phyloP scores from a whole-genome alignment of 345 rosid genomes.

The Balakata baccata region DNA sequence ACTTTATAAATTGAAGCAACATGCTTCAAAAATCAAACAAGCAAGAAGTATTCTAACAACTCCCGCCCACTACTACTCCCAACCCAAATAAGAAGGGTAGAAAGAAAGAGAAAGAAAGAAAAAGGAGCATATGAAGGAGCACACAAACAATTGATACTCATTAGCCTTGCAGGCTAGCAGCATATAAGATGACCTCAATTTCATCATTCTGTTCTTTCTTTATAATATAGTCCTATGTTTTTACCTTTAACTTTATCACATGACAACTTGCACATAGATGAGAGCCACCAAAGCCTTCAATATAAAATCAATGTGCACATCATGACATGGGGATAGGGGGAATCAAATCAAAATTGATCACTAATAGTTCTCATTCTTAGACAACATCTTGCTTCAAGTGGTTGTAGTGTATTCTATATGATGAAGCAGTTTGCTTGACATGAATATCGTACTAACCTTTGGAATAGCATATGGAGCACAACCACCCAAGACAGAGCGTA shows the following conservation, averaged over 20 bases:
- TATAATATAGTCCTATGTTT: background rate
- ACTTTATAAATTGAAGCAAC: background rate
- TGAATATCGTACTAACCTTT: slow-evolving; percentile 54
- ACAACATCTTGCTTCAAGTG: background rate
- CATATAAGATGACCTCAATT: background rate
- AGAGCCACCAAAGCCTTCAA: background rate
- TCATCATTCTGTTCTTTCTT: background rate
- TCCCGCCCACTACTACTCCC: background rate
- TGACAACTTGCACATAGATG: background rate
- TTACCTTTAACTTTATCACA: background rate
- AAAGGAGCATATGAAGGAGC: background rate
- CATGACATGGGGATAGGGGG: background rate
- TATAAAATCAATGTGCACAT: background rate
- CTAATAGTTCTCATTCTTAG: background rate
- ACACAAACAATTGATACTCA: background rate
- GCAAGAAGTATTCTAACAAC: background rate
- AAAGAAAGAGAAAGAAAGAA: no score
- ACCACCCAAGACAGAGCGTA: slow-evolving; percentile 66
- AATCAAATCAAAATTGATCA: background rate
- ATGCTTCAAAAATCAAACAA: background rate
- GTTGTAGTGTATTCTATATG: background rate
- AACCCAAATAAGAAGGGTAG: background rate
- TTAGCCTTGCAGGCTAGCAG: background rate
- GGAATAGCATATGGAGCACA: slow-evolving; percentile 83
- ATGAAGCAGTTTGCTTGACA: background rate